phyloP scores from a whole-genome alignment of 306 rosid genomes.

The Vicia faba region DNA sequence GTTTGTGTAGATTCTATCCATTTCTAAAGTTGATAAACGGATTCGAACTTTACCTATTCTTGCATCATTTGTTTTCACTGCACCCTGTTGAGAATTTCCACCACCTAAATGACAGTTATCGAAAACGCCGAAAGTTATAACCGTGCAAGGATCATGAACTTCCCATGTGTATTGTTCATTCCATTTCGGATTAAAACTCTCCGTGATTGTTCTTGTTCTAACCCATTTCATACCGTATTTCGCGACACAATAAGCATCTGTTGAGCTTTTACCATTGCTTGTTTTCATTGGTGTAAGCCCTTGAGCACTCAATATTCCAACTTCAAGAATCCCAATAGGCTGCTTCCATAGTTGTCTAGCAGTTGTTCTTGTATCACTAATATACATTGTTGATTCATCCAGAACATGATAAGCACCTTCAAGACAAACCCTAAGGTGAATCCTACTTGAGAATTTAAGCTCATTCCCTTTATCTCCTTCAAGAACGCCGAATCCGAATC shows the following conservation, averaged over 20 bases:
- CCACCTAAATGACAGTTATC: slow-evolving; percentile 77
- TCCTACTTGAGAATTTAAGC: slow-evolving; percentile 58
- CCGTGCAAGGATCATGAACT: slow-evolving; percentile 50
- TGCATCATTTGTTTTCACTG: slow-evolving; percentile 46
- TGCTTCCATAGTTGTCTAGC: slow-evolving; percentile 84
- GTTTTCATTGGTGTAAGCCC: slow-evolving; percentile 74
- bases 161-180: slow-evolving; percentile 52
- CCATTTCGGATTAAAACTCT: slow-evolving; percentile 51
- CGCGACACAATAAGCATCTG: slow-evolving; percentile 81
- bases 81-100: slow-evolving; percentile 44
- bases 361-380: slow-evolving; percentile 80
- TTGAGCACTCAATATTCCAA: slow-evolving; percentile 84
- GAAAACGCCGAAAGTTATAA: slow-evolving; percentile 60
- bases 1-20: slow-evolving; percentile 79
- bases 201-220: slow-evolving; percentile 69
- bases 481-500: slow-evolving; percentile 67
- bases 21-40: slow-evolving; percentile 77
- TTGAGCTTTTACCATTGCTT: slow-evolving; percentile 54
- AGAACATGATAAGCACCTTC: slow-evolving; percentile 89
- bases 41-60: slow-evolving; percentile 80
- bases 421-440: slow-evolving; percentile 60
- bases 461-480: slow-evolving; percentile 75
- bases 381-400: slow-evolving; percentile 78
- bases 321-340: slow-evolving; percentile 82
- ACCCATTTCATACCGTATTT: slow-evolving; percentile 89